phyloP scores from a whole-genome alignment of 257 asterid genomes.

The Avicennia marina region DNA sequence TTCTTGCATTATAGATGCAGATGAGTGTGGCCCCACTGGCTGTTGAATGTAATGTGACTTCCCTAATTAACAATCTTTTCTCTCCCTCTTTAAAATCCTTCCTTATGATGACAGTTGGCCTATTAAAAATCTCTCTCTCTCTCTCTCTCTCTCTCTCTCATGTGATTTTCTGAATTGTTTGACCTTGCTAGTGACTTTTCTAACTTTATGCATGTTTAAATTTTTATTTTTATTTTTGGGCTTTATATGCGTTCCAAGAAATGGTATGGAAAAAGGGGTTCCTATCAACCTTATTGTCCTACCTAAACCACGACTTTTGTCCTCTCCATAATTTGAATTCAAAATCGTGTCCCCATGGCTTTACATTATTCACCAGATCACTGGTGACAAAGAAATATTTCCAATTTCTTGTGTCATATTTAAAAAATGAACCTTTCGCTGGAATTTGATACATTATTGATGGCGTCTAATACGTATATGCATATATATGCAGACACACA shows the following conservation, averaged over 20 bases:
- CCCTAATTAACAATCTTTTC: constrained; percentile 1
- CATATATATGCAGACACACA: no score
- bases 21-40: constrained; percentile 54
- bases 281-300: constrained; percentile 26
- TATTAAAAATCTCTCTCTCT: background rate
- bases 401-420: no score
- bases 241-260: constrained; percentile 36
- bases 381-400: no score
- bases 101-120: constrained; percentile 56
- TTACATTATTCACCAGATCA: no score
- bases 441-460: no score
- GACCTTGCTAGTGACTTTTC: constrained; percentile 43
- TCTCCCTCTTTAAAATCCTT: background rate
- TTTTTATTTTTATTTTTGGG: constrained; percentile 24
- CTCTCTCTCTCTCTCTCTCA: constrained; percentile 16
- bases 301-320: constrained; percentile 35
- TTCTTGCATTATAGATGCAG: constrained; percentile 49
- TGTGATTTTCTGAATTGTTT: constrained; percentile 51
- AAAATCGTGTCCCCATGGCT: constrained; percentile 22
- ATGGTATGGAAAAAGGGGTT: constrained; percentile 27
- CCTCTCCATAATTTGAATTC: constrained; percentile 20
- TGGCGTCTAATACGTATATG: no score
- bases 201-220: constrained; percentile 12
- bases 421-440: no score
- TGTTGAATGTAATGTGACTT: constrained; percentile 63